A percentile compares a stretch with the other conserved stretches of the same genome.
Conservation (phyloP, 257 asterid species). For the Scutellaria baicalensis region DNA sequence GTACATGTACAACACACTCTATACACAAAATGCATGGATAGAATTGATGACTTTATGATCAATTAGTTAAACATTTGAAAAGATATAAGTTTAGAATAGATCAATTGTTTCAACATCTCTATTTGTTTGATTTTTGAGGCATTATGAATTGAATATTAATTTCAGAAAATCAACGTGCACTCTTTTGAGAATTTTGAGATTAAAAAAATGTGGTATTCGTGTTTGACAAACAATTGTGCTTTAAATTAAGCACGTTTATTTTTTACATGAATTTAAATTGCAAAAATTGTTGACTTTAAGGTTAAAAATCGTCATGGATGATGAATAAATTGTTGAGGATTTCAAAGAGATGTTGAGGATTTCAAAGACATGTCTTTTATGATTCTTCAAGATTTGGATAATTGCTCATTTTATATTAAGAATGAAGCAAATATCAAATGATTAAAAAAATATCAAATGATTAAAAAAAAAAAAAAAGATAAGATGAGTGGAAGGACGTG, state of each 20-base stretch:
- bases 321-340: not conserved
- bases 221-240: too few relatives aligned
- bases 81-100: not conserved
- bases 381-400: not conserved
- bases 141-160: not conserved
- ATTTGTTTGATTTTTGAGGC: not conserved
- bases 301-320: slow-evolving; percentile 7
- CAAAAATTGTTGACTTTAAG: slow-evolving; percentile 1
- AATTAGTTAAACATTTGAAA: not conserved
- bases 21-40: not conserved
- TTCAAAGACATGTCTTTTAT: not conserved
- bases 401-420: not conserved
- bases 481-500: too few relatives aligned
- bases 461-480: too few relatives aligned
- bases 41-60: not conserved
- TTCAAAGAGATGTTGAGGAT: not conserved
- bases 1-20: too few relatives aligned
- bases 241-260: slow-evolving; percentile 15
- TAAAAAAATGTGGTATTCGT: slow-evolving; percentile 1
- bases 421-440: too few relatives aligned
- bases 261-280: not conserved
- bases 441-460: too few relatives aligned
- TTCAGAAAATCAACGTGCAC: slow-evolving; percentile 10
- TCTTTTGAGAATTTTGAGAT: not conserved
- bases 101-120: not conserved